Conservation (phyloP, 139 green algal species). For the Pedinophyceae sp. region DNA sequence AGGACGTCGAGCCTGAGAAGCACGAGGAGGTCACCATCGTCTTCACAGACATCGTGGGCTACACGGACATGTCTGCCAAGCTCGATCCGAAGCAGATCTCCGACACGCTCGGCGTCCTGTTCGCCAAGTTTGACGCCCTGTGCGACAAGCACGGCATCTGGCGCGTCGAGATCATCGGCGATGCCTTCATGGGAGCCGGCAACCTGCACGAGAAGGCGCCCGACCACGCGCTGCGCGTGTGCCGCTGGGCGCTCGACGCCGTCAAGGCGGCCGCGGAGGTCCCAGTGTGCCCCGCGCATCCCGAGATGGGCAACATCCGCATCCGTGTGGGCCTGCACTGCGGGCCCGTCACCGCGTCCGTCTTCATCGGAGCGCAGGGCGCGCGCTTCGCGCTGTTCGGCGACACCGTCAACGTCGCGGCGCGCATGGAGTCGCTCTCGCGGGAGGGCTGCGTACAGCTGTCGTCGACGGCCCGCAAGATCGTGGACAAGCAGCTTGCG, state of each 20-base stretch:
- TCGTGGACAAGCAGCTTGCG: background rate
- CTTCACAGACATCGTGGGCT: no score
- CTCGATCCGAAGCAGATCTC: no score
- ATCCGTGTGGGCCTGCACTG: conserved; percentile 1
- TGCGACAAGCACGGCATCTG: no score
- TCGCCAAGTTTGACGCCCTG: background rate
- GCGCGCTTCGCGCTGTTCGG: conserved; percentile 6
- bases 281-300: background rate
- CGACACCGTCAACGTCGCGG: conserved; percentile 7
- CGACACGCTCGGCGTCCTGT: no score
- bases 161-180: background rate
- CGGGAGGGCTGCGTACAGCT: background rate
- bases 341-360: background rate
- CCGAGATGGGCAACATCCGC: background rate
- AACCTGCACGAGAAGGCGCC: background rate
- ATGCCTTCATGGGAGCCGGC: background rate
- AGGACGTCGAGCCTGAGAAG: no score
- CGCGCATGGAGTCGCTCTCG: conserved; percentile 1
- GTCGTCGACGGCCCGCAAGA: background rate
- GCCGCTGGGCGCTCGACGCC: background rate
- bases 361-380: background rate
- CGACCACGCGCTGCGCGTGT: background rate
- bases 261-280: background rate
- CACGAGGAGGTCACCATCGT: no score
- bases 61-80: no score